Percentiles rank a stretch among this genome's conserved stretches.
Conservation (phyloP, 192 early-diverging fungal genomes). For the Coemansia sp. region DNA sequence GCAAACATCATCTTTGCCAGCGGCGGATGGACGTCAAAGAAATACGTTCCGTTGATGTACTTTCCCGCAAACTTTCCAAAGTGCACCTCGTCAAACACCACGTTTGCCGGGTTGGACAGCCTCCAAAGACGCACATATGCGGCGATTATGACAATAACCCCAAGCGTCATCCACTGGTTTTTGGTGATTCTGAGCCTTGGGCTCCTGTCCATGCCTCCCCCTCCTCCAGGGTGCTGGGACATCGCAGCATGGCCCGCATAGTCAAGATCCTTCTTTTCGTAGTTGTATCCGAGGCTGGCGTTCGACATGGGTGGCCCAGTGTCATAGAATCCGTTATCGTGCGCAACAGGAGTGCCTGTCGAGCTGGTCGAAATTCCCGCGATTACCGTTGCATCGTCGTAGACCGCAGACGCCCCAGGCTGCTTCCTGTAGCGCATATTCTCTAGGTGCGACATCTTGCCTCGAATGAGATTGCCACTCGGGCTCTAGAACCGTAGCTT, state of each 20-base stretch:
- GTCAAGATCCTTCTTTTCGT: slow-evolving; percentile 56
- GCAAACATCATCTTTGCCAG: slow-evolving; percentile 92
- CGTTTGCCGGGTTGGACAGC: slow-evolving; percentile 46
- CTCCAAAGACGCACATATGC: slow-evolving; percentile 55
- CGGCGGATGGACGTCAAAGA: slow-evolving; percentile 96
- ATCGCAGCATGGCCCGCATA: slow-evolving; percentile 16
- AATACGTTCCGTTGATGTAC: slow-evolving; percentile 85
- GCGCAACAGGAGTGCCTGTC: slow-evolving; percentile 22
- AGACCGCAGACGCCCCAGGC: slow-evolving; percentile 45
- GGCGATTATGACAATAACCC: slow-evolving; percentile 39
- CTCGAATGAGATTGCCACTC: slow-evolving; percentile 10
- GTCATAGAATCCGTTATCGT: slow-evolving; percentile 13
- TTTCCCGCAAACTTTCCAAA: slow-evolving; percentile 96
- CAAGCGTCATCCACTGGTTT: slow-evolving; percentile 55
- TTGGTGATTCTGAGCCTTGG: slow-evolving; percentile 36
- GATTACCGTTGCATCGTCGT: slow-evolving; percentile 54
- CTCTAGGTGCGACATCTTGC: slow-evolving; percentile 53
- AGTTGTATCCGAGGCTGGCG: slow-evolving; percentile 32
- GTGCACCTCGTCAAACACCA: slow-evolving; percentile 95
- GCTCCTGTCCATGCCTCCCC: slow-evolving; percentile 15
- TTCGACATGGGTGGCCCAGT: slow-evolving; percentile 19
- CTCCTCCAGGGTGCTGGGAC: slow-evolving; percentile 5
- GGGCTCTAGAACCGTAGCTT: background rate
- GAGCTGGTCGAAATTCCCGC: slow-evolving; percentile 47
- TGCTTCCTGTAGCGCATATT: slow-evolving; percentile 59